Evolutionary conservation across 2,329 filamentous ascomycete species (phyloP).

Genomic region (Cordyceps javanica): DNA sequence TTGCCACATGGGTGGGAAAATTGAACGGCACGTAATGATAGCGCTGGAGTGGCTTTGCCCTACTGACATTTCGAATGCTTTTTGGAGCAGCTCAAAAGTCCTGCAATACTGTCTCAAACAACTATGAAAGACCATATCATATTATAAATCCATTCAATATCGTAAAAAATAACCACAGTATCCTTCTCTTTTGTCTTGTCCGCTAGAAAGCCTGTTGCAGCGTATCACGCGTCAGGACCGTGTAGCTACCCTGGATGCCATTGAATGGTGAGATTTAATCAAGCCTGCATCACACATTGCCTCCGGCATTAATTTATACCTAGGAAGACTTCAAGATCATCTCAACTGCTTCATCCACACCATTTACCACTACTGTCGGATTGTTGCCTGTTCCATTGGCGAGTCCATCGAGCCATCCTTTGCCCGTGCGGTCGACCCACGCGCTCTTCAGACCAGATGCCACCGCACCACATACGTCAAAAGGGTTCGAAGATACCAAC

Average conservation of each 20-base stretch:
- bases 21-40: no score
- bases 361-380: constrained; percentile 49
- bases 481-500: constrained; percentile 67
- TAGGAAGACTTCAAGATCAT: constrained; percentile 19
- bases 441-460: constrained; percentile 55
- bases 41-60: no score
- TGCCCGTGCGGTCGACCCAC: constrained; percentile 59
- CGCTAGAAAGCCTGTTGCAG: not conserved
- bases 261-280: not conserved
- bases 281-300: not conserved
- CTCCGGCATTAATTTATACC: not conserved
- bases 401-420: constrained; percentile 60
- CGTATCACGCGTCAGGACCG: not conserved
- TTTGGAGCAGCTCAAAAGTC: no score
- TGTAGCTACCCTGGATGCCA: not conserved
- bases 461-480: constrained; percentile 62
- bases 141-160: no score
- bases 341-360: constrained; percentile 51
- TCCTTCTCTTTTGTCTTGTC: not conserved
- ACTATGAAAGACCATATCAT: no score
- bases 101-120: no score
- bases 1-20: no score
- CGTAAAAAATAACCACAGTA: not conserved
- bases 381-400: constrained; percentile 36
- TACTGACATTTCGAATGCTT: no score